Conservation (phyloP, 805 yeast genomes). For the Candida corydali region DNA sequence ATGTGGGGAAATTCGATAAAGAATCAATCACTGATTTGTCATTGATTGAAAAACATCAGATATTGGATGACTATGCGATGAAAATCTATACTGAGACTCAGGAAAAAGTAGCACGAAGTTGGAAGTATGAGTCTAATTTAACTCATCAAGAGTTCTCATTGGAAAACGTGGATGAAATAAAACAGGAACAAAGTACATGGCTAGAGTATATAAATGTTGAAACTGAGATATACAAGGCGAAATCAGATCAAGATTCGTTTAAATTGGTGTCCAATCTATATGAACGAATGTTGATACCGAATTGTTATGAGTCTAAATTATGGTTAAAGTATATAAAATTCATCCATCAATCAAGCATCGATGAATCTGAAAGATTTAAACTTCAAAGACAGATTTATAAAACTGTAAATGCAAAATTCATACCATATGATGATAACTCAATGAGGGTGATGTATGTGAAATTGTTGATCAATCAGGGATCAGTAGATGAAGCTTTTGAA, state of each 20-base stretch:
- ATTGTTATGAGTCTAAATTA: slow-evolving; percentile 52
- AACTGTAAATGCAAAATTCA: slow-evolving; percentile 43
- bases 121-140: slow-evolving; percentile 70
- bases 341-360: slow-evolving; percentile 27
- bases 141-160: slow-evolving; percentile 56
- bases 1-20: slow-evolving; percentile 20
- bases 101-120: slow-evolving; percentile 49
- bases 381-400: slow-evolving; percentile 43
- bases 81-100: slow-evolving; percentile 46
- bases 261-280: slow-evolving; percentile 46
- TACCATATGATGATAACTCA: slow-evolving; percentile 25
- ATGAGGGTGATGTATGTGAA: slow-evolving; percentile 23
- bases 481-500: slow-evolving; percentile 20
- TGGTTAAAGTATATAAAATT: slow-evolving; percentile 71
- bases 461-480: slow-evolving; percentile 17
- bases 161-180: slow-evolving; percentile 23
- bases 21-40: slow-evolving; percentile 23
- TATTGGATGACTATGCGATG: slow-evolving; percentile 43
- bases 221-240: slow-evolving; percentile 22
- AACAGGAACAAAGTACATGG: slow-evolving; percentile 54
- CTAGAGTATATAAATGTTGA: slow-evolving; percentile 55
- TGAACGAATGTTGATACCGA: slow-evolving; percentile 71
- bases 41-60: slow-evolving; percentile 33
- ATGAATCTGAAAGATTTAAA: slow-evolving; percentile 18
- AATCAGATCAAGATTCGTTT: slow-evolving; percentile 6